Conservation (phyloP, 202 grass and related monocot genomes). For the Panicum hallii region DNA sequence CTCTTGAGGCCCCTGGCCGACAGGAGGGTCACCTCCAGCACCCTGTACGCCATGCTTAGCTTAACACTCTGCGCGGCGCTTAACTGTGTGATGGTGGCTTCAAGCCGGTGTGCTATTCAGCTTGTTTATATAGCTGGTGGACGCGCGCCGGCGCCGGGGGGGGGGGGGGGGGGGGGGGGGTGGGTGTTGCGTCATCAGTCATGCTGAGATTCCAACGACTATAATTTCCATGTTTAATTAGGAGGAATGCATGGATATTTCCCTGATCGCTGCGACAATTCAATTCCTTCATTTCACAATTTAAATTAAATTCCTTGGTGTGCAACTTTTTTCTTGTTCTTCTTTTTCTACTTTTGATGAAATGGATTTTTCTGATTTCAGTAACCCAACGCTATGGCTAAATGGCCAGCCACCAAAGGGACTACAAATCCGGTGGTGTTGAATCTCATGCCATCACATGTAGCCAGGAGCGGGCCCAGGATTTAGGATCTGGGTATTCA, state of each 20-base stretch:
- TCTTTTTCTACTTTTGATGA: not conserved
- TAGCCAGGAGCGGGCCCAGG: too few species aligned
- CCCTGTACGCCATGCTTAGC: slow-evolving; percentile 54
- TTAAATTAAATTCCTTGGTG: not conserved
- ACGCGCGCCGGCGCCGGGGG: too few species aligned
- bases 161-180: too few species aligned
- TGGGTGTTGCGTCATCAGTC: too few species aligned
- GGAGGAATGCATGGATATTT: not conserved
- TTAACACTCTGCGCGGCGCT: not conserved
- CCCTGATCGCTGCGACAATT: not conserved
- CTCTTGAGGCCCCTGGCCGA: slow-evolving; percentile 63
- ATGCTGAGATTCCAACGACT: not conserved
- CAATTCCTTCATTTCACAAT: not conserved
- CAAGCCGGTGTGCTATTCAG: not conserved
- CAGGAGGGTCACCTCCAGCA: slow-evolving; percentile 60
- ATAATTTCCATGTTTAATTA: not conserved
- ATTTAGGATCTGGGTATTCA: too few species aligned
- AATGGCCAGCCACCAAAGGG: too few species aligned
- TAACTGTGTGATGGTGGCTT: not conserved
- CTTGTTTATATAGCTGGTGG: slow-evolving; percentile 35
- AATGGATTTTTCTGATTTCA: not conserved
- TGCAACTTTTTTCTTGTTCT: too few species aligned
- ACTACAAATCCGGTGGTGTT: too few species aligned
- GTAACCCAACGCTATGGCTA: not conserved
- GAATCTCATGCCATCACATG: too few species aligned